Evolutionary conservation across 164 flowering plant species (phyloP).

Genomic region (Santalum album): DNA sequence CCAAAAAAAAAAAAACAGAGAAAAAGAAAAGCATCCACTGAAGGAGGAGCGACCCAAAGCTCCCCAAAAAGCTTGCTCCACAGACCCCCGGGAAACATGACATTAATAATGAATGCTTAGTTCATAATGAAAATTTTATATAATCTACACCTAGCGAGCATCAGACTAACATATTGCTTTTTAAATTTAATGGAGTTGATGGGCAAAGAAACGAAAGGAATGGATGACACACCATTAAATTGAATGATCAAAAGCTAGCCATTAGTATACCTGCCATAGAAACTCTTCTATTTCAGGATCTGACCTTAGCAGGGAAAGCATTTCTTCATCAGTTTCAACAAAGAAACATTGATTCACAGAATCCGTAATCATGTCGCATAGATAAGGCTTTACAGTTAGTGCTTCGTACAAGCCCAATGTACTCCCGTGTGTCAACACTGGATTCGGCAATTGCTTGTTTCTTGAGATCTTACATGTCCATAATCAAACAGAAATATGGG

Average conservation of each 20-base stretch:
- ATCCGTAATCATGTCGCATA: slow-evolving; percentile 68
- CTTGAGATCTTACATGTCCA: slow-evolving; percentile 61
- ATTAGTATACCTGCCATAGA: slow-evolving; percentile 80
- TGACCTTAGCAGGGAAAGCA: slow-evolving; percentile 46
- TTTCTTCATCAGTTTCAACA: slow-evolving; percentile 48
- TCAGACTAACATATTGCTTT: no score
- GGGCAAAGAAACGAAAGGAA: neutral
- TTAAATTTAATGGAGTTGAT: neutral
- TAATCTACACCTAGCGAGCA: no score
- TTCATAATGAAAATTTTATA: no score
- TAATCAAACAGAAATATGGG: slow-evolving; percentile 8
- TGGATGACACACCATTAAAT: neutral
- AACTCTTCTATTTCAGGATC: slow-evolving; percentile 72
- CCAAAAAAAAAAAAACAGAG: no score
- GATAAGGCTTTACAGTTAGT: slow-evolving; percentile 59
- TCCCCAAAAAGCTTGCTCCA: no score
- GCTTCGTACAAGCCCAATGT: slow-evolving; percentile 86
- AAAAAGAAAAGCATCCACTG: no score
- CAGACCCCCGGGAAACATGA: no score
- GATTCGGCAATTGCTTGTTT: slow-evolving; percentile 67
- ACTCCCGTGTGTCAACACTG: slow-evolving; percentile 86
- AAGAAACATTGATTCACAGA: slow-evolving; percentile 77
- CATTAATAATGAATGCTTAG: no score
- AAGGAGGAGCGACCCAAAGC: no score
- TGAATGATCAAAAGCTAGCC: neutral